Evolutionary conservation across 2,329 filamentous ascomycete species (phyloP).

Genomic region (Shiraia bambusicola): DNA sequence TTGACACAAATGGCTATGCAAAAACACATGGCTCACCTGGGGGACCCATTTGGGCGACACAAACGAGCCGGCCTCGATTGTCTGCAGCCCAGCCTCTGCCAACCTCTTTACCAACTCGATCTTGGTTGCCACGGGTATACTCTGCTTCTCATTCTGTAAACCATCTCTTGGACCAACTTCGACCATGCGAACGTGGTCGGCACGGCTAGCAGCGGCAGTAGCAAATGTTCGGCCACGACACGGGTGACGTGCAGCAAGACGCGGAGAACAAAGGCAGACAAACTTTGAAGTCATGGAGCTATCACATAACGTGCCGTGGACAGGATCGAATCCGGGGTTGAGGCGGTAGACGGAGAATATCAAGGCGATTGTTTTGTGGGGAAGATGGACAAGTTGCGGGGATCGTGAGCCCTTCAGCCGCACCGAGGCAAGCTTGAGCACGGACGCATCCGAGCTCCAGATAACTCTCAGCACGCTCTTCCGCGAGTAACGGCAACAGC

Average conservation of each 20-base stretch:
- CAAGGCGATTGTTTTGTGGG: constrained; percentile 5
- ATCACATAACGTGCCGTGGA: neutral
- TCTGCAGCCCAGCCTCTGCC: constrained; percentile 65
- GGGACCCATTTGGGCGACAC: constrained; percentile 84
- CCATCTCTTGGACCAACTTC: constrained; percentile 85
- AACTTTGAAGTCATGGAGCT: constrained; percentile 35
- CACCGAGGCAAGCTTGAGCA: constrained; percentile 1
- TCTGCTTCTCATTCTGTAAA: constrained; percentile 79
- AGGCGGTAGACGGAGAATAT: neutral
- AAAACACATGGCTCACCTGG: constrained; percentile 56
- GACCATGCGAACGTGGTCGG: constrained; percentile 62
- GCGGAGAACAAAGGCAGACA: constrained; percentile 33
- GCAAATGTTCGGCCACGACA: constrained; percentile 32
- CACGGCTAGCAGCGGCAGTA: constrained; percentile 34
- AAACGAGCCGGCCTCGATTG: constrained; percentile 81
- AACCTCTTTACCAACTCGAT: constrained; percentile 72
- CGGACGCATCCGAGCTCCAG: neutral
- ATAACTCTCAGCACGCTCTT: neutral
- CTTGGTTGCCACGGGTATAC: constrained; percentile 71
- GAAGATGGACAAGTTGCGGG: constrained; percentile 19
- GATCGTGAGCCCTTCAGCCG: constrained; percentile 3
- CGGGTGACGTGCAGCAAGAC: constrained; percentile 40
- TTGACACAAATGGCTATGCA: neutral
- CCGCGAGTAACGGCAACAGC: neutral
- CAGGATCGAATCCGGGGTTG: neutral